These are phyloP conservation scores for Cyclotella atomus DNA, from an alignment of 108 stramenopile genomes.

Conservation along the genomic window DNA sequence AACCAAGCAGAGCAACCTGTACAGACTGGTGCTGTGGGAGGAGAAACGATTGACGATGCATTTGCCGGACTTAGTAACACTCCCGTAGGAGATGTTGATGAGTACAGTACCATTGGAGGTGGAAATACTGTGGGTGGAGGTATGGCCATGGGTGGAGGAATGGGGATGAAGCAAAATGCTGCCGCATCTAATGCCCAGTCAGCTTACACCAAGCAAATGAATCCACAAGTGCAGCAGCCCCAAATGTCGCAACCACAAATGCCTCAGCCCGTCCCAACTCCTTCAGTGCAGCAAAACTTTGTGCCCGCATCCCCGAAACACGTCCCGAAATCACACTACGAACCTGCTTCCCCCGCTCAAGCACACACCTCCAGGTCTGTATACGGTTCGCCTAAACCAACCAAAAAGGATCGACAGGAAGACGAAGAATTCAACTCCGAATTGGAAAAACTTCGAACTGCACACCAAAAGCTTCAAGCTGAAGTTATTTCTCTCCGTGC, in stretches of 20 bases:
- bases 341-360: neutral
- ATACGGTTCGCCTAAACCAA: neutral
- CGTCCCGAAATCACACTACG: neutral
- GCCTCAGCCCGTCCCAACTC: conserved; percentile 9
- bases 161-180: neutral
- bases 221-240: too few relatives aligned
- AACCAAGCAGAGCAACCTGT: conserved; percentile 17
- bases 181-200: neutral
- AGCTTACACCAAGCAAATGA: neutral
- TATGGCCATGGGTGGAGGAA: neutral
- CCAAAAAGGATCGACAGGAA: too few relatives aligned
- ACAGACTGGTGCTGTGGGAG: conserved; percentile 30
- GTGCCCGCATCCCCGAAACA: neutral
- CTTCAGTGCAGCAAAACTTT: neutral
- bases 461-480: conserved; percentile 81
- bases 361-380: neutral
- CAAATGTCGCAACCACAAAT: too few relatives aligned
- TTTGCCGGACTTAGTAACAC: conserved; percentile 73
- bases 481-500: conserved; percentile 85
- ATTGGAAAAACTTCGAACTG: conserved; percentile 60
- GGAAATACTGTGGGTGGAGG: conserved; percentile 25
- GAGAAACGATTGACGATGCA: conserved; percentile 77
- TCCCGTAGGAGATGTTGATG: conserved; percentile 31
- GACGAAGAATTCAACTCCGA: conserved; percentile 42
- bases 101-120: conserved; percentile 31